phyloP scores from a whole-genome alignment of 345 rosid genomes.

The Euphorbia tirucalli region DNA sequence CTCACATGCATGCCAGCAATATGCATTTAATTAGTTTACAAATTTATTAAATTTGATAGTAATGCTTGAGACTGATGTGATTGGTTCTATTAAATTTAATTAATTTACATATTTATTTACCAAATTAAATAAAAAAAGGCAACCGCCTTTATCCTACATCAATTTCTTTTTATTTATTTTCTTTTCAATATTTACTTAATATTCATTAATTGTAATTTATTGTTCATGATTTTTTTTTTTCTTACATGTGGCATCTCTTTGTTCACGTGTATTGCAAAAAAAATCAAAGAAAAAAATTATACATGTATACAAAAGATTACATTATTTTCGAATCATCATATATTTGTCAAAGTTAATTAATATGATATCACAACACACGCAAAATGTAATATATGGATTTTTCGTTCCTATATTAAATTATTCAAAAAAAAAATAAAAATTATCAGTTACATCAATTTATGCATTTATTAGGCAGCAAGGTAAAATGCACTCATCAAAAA shows the following conservation, averaged over 20 bases:
- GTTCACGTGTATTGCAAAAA: background rate
- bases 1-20: conserved; percentile 31
- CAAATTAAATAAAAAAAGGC: background rate
- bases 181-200: no score
- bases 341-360: no score
- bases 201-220: background rate
- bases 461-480: no score
- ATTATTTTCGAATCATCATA: no score
- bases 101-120: background rate
- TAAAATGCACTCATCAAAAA: no score
- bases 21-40: no score
- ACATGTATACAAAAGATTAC: background rate
- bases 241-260: background rate
- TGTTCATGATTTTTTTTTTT: no score
- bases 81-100: conserved; percentile 11
- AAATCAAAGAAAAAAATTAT: background rate
- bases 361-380: no score
- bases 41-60: conserved; percentile 30
- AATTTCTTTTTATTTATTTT: background rate
- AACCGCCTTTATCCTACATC: background rate
- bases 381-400: no score
- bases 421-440: no score
- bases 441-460: no score
- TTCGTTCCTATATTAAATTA: no score
- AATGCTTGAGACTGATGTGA: conserved; percentile 26